Conservation (phyloP, 306 rosid genomes). For the Sesbania bispinosa region DNA sequence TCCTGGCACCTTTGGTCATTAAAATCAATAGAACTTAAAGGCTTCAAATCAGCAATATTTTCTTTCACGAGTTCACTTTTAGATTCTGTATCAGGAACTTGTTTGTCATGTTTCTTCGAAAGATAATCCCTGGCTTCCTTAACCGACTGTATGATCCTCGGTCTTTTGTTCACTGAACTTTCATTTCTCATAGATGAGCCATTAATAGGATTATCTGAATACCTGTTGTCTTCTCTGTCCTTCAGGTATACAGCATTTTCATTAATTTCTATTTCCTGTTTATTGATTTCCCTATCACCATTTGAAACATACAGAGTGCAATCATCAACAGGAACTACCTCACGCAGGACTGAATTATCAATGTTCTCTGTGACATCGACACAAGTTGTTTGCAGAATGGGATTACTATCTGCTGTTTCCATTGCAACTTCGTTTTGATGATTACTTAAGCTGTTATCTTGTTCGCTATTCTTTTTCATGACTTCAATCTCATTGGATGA, state of each 20-base stretch:
- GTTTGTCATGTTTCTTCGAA: constrained; percentile 45
- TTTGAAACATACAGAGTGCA: constrained; percentile 21
- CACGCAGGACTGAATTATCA: constrained; percentile 28
- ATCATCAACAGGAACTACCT: constrained; percentile 24
- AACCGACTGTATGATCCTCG: constrained; percentile 70
- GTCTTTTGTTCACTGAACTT: constrained; percentile 39
- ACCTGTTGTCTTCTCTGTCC: constrained; percentile 18
- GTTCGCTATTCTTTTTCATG: constrained; percentile 17
- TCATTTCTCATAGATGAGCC: constrained; percentile 34
- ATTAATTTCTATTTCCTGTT: constrained; percentile 27
- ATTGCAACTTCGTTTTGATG: constrained; percentile 31
- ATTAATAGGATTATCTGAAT: constrained; percentile 21
- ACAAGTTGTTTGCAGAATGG: constrained; percentile 5
- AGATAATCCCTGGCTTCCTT: constrained; percentile 89
- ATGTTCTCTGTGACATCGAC: constrained; percentile 16
- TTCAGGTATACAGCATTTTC: constrained; percentile 20
- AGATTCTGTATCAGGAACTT: constrained; percentile 27
- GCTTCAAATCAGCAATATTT: constrained; percentile 30
- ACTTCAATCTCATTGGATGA: constrained; percentile 28
- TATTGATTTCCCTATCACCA: constrained; percentile 27
- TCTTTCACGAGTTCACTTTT: constrained; percentile 26
- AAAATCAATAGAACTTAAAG: constrained; percentile 31
- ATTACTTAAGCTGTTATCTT: constrained; percentile 18
- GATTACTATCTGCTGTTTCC: constrained; percentile 19
- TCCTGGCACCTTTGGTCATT: constrained; percentile 20